Evolutionary conservation across 75 land plant species (phyloP).

Genomic region (Cupressus sempervirens): DNA sequence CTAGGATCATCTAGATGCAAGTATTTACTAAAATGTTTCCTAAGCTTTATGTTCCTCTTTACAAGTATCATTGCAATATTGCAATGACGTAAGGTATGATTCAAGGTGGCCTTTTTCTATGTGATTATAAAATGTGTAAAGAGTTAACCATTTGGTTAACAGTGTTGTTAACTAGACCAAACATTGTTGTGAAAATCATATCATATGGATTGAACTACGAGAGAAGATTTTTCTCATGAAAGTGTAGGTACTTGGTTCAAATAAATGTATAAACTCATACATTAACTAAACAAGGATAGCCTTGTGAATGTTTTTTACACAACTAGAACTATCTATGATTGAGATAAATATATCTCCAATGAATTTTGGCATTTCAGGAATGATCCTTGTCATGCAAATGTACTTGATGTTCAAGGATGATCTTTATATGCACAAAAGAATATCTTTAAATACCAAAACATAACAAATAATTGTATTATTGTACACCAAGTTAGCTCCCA

Average conservation of each 20-base stretch:
- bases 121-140: constrained; percentile 73
- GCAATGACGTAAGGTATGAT: background rate
- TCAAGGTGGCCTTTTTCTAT: constrained; percentile 64
- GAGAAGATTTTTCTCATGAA: constrained; percentile 70
- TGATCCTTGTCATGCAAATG: too few relatives aligned
- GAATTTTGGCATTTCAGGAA: too few relatives aligned
- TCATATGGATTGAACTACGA: constrained; percentile 68
- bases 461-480: too few relatives aligned
- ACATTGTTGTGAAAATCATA: constrained; percentile 65
- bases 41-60: constrained; percentile 1
- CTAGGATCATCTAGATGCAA: constrained; percentile 56
- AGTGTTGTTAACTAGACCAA: constrained; percentile 71
- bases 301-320: constrained; percentile 16
- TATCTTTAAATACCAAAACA: too few relatives aligned
- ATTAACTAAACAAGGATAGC: constrained; percentile 61
- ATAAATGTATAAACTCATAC: constrained; percentile 72
- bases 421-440: too few relatives aligned
- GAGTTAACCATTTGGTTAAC: constrained; percentile 65
- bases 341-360: too few relatives aligned
- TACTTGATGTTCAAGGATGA: too few relatives aligned
- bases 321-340: constrained; percentile 26
- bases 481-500: too few relatives aligned
- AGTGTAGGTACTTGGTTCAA: constrained; percentile 63
- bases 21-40: constrained; percentile 3
- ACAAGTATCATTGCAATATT: constrained; percentile 47